Evolutionary conservation across 2,329 filamentous ascomycete genomes (phyloP).

Genomic region (Scorias spongiosa): DNA sequence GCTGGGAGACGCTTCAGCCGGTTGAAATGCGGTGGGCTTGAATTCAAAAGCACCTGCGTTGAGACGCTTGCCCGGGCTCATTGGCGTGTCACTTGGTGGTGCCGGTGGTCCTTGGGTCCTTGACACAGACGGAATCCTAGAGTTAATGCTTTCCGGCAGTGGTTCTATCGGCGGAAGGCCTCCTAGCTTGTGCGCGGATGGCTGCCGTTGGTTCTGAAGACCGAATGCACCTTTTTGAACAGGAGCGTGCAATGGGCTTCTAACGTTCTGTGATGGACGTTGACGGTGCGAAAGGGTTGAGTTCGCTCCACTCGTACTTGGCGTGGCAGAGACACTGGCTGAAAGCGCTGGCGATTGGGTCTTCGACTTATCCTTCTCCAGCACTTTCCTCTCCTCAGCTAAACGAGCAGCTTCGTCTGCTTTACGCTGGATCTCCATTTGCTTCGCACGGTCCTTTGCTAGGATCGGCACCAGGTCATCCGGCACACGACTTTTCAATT

Average conservation of each 20-base stretch:
- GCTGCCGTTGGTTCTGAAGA: constrained; percentile 34
- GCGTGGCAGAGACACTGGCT: not conserved
- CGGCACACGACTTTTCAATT: constrained; percentile 82
- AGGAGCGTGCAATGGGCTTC: not conserved
- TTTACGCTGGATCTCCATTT: constrained; percentile 82
- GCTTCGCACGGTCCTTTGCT: constrained; percentile 90
- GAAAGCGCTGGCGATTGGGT: not conserved
- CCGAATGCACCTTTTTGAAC: not conserved
- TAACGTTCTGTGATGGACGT: not conserved
- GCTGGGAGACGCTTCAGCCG: constrained; percentile 59
- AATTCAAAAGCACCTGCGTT: constrained; percentile 67
- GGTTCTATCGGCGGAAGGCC: constrained; percentile 30
- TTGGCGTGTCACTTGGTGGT: constrained; percentile 21
- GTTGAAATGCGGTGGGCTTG: constrained; percentile 67
- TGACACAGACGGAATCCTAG: not conserved
- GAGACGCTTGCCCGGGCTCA: constrained; percentile 45
- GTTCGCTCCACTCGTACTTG: not conserved
- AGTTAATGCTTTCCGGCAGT: constrained; percentile 42
- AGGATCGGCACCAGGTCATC: constrained; percentile 86
- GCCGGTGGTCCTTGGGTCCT: not conserved
- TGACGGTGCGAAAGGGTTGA: not conserved
- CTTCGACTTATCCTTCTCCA: constrained; percentile 5
- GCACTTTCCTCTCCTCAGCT: constrained; percentile 30
- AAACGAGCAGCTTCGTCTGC: constrained; percentile 60
- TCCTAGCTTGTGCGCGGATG: constrained; percentile 1